Conservation (phyloP, 345 rosid species). For the Aegle marmelos region DNA sequence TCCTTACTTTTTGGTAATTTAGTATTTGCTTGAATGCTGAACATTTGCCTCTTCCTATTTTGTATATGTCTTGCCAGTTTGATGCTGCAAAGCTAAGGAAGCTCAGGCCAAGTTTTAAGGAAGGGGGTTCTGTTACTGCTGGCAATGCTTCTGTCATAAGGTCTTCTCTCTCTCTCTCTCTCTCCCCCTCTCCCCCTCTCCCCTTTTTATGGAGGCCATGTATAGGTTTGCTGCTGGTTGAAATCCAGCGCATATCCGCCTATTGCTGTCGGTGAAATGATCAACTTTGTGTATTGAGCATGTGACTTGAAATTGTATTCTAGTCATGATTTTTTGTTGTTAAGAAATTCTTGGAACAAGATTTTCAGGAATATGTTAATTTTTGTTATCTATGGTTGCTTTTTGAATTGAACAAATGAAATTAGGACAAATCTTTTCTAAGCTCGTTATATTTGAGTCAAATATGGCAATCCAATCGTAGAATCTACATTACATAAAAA, state of each 20-base stretch:
- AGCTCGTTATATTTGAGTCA: not conserved
- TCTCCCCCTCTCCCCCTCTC: constrained; percentile 2
- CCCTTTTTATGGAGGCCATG: not conserved
- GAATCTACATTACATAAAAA: not conserved
- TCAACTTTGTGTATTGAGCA: not conserved
- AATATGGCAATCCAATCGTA: not conserved
- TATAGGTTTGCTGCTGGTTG: not conserved
- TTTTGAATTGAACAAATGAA: not conserved
- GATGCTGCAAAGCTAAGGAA: constrained; percentile 75
- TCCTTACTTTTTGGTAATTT: not conserved
- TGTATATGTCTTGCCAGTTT: constrained; percentile 41
- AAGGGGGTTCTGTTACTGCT: constrained; percentile 90
- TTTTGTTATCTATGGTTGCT: not conserved
- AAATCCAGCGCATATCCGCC: not conserved
- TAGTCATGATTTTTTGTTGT: not conserved
- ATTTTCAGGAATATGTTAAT: not conserved
- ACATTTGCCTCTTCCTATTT: not conserved
- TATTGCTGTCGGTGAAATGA: not conserved
- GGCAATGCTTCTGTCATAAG: constrained; percentile 98
- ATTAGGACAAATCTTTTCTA: not conserved
- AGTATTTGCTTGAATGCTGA: constrained; percentile 4
- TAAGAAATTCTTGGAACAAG: constrained; percentile 12
- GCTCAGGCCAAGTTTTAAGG: constrained; percentile 88
- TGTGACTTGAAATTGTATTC: not conserved
- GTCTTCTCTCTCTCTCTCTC: constrained; percentile 34